These are phyloP conservation scores for Gaeumannomyces tritici DNA, from an alignment of 2,329 filamentous ascomycete species.

Conservation along the genomic window DNA sequence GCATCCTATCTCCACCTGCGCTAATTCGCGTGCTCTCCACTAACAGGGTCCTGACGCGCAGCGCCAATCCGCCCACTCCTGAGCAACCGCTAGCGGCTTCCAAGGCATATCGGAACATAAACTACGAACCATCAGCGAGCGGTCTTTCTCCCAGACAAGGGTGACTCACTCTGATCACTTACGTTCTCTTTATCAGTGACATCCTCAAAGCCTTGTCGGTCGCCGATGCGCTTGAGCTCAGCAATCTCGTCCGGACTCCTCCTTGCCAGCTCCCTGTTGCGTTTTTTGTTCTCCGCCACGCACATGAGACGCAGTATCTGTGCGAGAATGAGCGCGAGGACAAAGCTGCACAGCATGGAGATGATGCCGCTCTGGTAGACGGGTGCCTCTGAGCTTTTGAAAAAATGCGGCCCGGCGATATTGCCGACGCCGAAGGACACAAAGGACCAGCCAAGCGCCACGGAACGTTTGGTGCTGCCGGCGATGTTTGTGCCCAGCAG, in stretches of 20 bases:
- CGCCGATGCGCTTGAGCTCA: slow-evolving; percentile 18
- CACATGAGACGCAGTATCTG: neutral
- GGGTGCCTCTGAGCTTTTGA: slow-evolving; percentile 19
- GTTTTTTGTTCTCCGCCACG: neutral
- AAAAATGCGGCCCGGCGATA: slow-evolving; percentile 21
- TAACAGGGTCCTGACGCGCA: too few relatives aligned
- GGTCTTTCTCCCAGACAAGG: neutral
- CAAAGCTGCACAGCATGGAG: slow-evolving; percentile 14
- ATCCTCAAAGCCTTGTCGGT: slow-evolving; percentile 26
- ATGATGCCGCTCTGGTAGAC: slow-evolving; percentile 23
- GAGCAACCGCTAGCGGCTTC: too few relatives aligned
- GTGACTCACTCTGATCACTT: neutral
- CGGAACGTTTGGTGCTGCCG: neutral
- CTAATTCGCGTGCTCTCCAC: too few relatives aligned
- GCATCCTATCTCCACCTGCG: too few relatives aligned
- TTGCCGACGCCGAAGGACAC: slow-evolving; percentile 20
- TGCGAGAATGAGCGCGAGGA: neutral
- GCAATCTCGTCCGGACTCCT: slow-evolving; percentile 16
- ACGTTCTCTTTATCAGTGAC: slow-evolving; percentile 22
- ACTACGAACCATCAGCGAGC: neutral
- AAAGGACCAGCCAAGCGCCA: slow-evolving; percentile 20
- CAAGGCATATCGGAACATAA: neutral
- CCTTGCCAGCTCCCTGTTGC: neutral
- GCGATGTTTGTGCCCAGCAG: slow-evolving; percentile 10
- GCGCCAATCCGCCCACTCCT: too few relatives aligned